Evolutionary conservation across 495 filamentous ascomycete species (phyloP).

Genomic region (Hypoxylon lenormandii): DNA sequence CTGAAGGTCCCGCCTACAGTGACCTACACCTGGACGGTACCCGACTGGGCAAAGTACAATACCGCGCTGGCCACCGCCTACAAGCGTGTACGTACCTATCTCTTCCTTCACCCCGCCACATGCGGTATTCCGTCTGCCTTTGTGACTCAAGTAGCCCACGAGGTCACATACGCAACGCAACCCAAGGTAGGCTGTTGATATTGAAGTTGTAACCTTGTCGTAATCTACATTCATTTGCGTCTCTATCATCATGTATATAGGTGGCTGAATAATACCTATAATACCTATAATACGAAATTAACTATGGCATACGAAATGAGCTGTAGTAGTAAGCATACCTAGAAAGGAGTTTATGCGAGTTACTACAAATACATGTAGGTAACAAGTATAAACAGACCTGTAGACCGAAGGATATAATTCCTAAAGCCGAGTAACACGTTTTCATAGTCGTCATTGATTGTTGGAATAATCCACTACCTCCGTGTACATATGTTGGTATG

Average conservation of each 20-base stretch:
- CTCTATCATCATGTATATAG: too few relatives aligned
- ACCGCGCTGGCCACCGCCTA: too few relatives aligned
- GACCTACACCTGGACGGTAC: too few relatives aligned
- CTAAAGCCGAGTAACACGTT: background rate
- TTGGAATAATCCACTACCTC: background rate
- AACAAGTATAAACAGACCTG: too few relatives aligned
- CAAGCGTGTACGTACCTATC: too few relatives aligned
- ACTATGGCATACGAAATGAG: background rate
- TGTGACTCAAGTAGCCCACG: conserved; percentile 23
- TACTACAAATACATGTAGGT: too few relatives aligned
- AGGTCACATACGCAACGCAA: conserved; percentile 4
- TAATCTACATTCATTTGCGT: background rate
- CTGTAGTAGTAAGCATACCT: background rate
- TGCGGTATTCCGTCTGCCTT: conserved; percentile 3
- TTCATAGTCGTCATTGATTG: background rate
- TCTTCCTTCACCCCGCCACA: background rate
- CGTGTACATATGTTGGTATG: too few relatives aligned
- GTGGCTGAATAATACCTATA: too few relatives aligned
- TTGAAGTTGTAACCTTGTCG: background rate
- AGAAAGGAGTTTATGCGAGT: background rate
- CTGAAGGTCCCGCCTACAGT: background rate
- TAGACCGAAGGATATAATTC: too few relatives aligned
- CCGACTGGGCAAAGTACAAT: too few relatives aligned
- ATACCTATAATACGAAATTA: background rate
- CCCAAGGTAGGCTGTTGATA: background rate